A percentile compares a stretch with the other conserved stretches of the same genome.
Conservation (phyloP, 73 alveolate genomes). For the Tetrahymena malaccensis region DNA sequence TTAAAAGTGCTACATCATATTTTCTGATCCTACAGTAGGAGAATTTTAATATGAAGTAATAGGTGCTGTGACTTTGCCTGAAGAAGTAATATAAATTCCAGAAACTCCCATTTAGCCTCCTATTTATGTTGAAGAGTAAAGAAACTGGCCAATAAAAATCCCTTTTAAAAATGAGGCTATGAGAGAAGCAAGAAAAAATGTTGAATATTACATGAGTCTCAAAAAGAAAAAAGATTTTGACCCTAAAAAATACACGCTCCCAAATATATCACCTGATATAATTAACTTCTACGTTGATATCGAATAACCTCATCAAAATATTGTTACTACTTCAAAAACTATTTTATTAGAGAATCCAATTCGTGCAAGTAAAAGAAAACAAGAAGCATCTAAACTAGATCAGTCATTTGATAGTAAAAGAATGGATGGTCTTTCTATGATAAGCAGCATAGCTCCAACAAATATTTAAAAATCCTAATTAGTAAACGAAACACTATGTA, state of each 20-base stretch:
- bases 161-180: constrained; percentile 18
- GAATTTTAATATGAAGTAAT: constrained; percentile 91
- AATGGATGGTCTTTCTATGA: constrained; percentile 7
- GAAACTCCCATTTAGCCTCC: background rate
- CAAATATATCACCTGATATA: constrained; percentile 24
- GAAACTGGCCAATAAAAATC: background rate
- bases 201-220: background rate
- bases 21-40: constrained; percentile 90
- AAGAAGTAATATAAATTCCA: constrained; percentile 8
- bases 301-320: background rate
- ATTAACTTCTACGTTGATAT: constrained; percentile 17
- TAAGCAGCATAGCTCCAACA: constrained; percentile 1
- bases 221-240: background rate
- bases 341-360: constrained; percentile 8
- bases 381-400: background rate
- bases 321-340: constrained; percentile 9
- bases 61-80: constrained; percentile 94
- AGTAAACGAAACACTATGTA: background rate
- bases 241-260: background rate
- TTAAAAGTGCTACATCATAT: constrained; percentile 85
- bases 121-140: constrained; percentile 17
- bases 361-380: constrained; percentile 17
- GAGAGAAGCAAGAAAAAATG: constrained; percentile 10
- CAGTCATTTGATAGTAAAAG: background rate
- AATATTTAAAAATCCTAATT: background rate